Evolutionary conservation across 305 asterid species (phyloP), one percentile per base, ranked within the genome.

Genomic region (Salvia sclarea): DNA sequence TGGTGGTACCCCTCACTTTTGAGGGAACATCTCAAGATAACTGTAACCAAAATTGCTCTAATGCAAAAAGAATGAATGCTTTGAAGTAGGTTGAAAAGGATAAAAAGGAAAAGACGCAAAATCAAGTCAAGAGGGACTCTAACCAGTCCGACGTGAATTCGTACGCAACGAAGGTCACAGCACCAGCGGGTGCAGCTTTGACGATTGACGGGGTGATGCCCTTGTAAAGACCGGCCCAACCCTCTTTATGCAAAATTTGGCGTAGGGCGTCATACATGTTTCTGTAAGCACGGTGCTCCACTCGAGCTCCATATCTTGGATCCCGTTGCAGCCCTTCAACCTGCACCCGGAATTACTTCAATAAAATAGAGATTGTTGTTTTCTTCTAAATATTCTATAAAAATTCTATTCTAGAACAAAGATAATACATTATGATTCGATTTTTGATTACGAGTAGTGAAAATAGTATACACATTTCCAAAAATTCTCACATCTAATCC

Each of bases 161-260:
- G 52, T 86, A 90, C 24, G 88, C 94, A 79, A 87, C 94, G 61
- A 93, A 93, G 53, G 98, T 93, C 13, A 93, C 94, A 68, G 98
- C 98, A 67, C 94, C 92, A 18, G 96, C 97, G 1, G 96, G 98
- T 53, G 98, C 98, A 69, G 98, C 94, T 83, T 90, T 90, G 72
- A 90, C 61, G 13, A 90, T 79, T 2, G 98, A 93, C 1, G 98
- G 98, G 41, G 82, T 86, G 5, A 93, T 93, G 75, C 98, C 98
- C 74, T 93, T 93, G 38, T 93, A 93, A 12, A 93, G 94, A 12
- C 98, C 96, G 0, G 83, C 82, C 89, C 79, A 80, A 48, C 98
- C 95, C 75, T 93, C 98, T 2, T 71, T 59, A 2, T 59, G 81
- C 58, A 80, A 21, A 45, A 90, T 93, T 64, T 68, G 81, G 20